Conservation (phyloP, 139 green algal genomes). For the Edaphochlamys debaryana region DNA sequence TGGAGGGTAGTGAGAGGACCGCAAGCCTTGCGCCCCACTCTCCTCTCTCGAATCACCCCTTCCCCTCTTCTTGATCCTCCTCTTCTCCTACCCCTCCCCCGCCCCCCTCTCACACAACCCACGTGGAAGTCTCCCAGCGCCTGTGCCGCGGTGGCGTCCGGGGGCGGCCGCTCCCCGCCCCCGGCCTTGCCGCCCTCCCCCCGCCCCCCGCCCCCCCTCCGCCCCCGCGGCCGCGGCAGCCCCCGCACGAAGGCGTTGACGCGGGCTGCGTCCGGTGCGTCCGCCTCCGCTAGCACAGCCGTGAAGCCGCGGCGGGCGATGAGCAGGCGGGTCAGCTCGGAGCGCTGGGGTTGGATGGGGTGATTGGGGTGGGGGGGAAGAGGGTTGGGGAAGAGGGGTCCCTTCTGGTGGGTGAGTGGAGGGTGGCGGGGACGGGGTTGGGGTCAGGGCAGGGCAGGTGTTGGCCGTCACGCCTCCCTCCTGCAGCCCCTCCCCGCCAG, state of each 20-base stretch:
- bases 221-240: conserved; percentile 1
- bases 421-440: too few species aligned
- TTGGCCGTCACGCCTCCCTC: too few species aligned
- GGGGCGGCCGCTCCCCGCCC: too few species aligned
- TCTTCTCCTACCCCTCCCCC: neutral
- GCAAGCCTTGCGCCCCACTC: too few species aligned
- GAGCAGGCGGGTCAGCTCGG: conserved; percentile 67
- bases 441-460: too few species aligned
- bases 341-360: conserved; percentile 24
- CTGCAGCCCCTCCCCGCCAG: too few species aligned
- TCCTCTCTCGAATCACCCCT: neutral
- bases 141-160: conserved; percentile 38
- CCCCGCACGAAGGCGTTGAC: conserved; percentile 66
- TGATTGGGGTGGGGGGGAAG: neutral
- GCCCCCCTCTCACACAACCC: neutral
- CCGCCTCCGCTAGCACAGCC: conserved; percentile 51
- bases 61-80: neutral
- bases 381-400: neutral
- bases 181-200: neutral
- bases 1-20: too few species aligned
- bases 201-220: too few species aligned
- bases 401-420: neutral
- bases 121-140: conserved; percentile 62
- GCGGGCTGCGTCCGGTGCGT: conserved; percentile 71
- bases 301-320: conserved; percentile 54